phyloP scores from a whole-genome alignment of 2,329 filamentous ascomycete species.

The Bipolaris victoriae region DNA sequence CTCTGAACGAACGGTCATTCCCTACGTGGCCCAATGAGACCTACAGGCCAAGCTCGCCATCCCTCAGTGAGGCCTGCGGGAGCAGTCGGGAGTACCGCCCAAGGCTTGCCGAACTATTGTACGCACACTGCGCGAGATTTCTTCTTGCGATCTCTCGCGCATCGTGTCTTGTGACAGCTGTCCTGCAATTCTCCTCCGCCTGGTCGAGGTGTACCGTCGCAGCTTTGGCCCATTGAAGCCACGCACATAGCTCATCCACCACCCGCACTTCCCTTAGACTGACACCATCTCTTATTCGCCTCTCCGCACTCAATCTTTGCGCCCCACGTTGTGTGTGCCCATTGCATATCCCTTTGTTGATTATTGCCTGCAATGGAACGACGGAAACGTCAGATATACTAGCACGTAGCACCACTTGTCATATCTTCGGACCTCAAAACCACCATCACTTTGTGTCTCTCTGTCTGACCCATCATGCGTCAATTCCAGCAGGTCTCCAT shows the following conservation, averaged over 20 bases:
- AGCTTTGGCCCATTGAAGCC: slow-evolving; percentile 36
- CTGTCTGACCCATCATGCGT: slow-evolving; percentile 39
- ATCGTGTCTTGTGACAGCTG: slow-evolving; percentile 43
- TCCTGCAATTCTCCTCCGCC: slow-evolving; percentile 39
- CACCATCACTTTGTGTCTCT: slow-evolving; percentile 23
- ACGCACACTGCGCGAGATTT: slow-evolving; percentile 32
- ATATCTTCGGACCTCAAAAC: slow-evolving; percentile 26
- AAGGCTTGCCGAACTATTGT: slow-evolving; percentile 41
- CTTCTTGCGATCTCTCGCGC: slow-evolving; percentile 28
- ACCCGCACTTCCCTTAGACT: slow-evolving; percentile 35
- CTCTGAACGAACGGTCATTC: slow-evolving; percentile 33
- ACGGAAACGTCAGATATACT: slow-evolving; percentile 32
- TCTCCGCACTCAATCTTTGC: slow-evolving; percentile 41
- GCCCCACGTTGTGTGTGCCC: slow-evolving; percentile 47
- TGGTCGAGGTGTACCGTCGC: slow-evolving; percentile 30
- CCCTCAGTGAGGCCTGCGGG: slow-evolving; percentile 30
- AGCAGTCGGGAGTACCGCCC: slow-evolving; percentile 38
- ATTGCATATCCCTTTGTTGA: slow-evolving; percentile 38
- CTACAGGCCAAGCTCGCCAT: slow-evolving; percentile 34
- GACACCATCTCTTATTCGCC: slow-evolving; percentile 40
- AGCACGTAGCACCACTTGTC: slow-evolving; percentile 42
- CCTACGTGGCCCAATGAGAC: slow-evolving; percentile 48
- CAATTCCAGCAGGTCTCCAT: slow-evolving; percentile 40
- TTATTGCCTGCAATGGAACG: slow-evolving; percentile 43
- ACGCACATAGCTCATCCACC: slow-evolving; percentile 37